Conservation (phyloP, 2,329 filamentous ascomycete species). For the Monilinia fructicola region DNA sequence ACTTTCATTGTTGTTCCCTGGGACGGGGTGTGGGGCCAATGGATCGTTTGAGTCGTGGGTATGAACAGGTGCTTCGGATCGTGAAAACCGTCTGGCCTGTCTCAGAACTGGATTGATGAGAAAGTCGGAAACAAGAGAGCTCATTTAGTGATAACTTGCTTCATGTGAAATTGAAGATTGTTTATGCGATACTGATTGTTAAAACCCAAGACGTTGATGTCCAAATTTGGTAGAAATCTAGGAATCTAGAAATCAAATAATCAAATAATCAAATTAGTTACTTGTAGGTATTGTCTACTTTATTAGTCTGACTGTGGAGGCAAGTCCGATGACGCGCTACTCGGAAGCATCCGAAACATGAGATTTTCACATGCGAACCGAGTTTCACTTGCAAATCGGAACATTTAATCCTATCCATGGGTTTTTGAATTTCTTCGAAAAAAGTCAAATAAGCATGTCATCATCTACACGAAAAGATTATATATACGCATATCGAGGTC, state of each 20-base stretch:
- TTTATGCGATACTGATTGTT: neutral
- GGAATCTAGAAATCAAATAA: neutral
- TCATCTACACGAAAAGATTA: conserved; percentile 43
- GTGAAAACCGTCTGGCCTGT: conserved; percentile 63
- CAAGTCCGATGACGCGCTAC: conserved; percentile 27
- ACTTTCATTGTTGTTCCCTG: conserved; percentile 23
- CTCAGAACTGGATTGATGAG: conserved; percentile 65
- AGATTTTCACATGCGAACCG: conserved; percentile 21
- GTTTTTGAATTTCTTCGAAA: neutral
- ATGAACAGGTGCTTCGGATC: conserved; percentile 39
- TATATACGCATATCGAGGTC: conserved; percentile 65
- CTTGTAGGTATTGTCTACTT: too few species aligned
- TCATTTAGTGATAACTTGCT: conserved; percentile 48
- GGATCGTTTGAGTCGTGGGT: conserved; percentile 42
- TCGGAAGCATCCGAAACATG: conserved; percentile 20
- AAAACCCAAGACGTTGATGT: neutral
- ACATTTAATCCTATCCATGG: neutral
- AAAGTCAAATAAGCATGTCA: neutral
- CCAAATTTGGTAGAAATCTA: neutral
- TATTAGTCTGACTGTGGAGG: conserved; percentile 2
- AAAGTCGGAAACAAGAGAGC: conserved; percentile 63
- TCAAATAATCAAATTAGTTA: neutral
- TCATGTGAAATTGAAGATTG: conserved; percentile 25
- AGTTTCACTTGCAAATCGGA: conserved; percentile 3
- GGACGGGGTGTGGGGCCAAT: conserved; percentile 28